Conservation (phyloP, 371 early-diverging fungal species). For the Rhizopus stolonifer region DNA sequence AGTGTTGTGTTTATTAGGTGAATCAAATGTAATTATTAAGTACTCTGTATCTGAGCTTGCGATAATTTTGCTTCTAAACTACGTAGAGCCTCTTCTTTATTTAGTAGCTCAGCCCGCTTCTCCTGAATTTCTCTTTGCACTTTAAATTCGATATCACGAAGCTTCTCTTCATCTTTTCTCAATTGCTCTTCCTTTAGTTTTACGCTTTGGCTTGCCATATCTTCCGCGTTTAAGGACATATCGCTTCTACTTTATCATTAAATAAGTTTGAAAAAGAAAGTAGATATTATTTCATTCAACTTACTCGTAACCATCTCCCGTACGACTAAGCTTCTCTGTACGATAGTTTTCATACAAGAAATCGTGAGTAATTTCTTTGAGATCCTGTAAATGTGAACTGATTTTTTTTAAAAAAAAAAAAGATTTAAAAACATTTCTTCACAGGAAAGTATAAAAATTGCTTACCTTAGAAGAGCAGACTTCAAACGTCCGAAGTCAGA, state of each 20-base stretch:
- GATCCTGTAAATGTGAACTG: slow-evolving; percentile 91
- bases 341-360: slow-evolving; percentile 90
- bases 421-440: neutral
- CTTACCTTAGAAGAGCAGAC: slow-evolving; percentile 80
- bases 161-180: slow-evolving; percentile 65
- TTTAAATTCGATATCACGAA: slow-evolving; percentile 59
- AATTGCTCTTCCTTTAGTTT: slow-evolving; percentile 62
- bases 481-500: slow-evolving; percentile 97
- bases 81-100: slow-evolving; percentile 61
- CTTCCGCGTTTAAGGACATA: slow-evolving; percentile 49
- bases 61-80: slow-evolving; percentile 54
- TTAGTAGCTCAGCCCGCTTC: slow-evolving; percentile 58
- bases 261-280: too few relatives aligned
- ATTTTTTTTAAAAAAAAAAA: neutral
- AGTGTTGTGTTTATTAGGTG: too few relatives aligned
- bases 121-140: slow-evolving; percentile 63
- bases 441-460: neutral
- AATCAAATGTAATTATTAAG: neutral
- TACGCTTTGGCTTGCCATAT: slow-evolving; percentile 53
- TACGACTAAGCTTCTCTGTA: slow-evolving; percentile 86
- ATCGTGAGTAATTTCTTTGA: slow-evolving; percentile 86
- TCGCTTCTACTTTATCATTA: slow-evolving; percentile 28
- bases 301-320: slow-evolving; percentile 51
- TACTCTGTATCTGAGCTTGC: slow-evolving; percentile 33
- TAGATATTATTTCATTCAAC: neutral